Conservation (phyloP, 2,329 filamentous ascomycete species). For the Penicillium sp. region DNA sequence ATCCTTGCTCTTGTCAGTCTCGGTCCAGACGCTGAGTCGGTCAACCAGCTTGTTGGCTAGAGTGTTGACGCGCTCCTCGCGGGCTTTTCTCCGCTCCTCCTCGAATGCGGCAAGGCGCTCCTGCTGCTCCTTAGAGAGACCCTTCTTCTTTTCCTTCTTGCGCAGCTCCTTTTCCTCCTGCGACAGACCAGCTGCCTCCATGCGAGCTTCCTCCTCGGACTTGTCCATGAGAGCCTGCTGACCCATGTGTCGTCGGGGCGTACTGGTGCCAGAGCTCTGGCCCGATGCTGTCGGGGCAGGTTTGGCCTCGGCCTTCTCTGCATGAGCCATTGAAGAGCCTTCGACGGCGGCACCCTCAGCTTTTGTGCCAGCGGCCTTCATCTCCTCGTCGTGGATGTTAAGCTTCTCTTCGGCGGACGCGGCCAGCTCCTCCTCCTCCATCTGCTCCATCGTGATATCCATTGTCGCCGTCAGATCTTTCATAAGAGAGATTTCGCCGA, state of each 20-base stretch:
- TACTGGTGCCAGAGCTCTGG: slow-evolving; percentile 41
- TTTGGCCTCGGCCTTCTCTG: not conserved
- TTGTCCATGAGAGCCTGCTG: slow-evolving; percentile 85
- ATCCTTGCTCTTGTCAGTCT: slow-evolving; percentile 83
- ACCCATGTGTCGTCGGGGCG: slow-evolving; percentile 58
- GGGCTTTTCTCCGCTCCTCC: slow-evolving; percentile 72
- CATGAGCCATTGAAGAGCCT: slow-evolving; percentile 36
- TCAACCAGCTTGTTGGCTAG: slow-evolving; percentile 81
- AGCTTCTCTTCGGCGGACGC: slow-evolving; percentile 50
- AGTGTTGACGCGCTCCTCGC: slow-evolving; percentile 83
- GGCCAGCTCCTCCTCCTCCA: slow-evolving; percentile 63
- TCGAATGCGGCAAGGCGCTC: slow-evolving; percentile 89
- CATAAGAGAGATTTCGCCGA: slow-evolving; percentile 97
- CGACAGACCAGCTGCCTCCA: slow-evolving; percentile 61
- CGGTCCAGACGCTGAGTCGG: slow-evolving; percentile 89
- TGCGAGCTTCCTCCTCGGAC: slow-evolving; percentile 69
- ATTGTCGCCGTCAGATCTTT: slow-evolving; percentile 97
- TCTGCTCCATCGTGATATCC: slow-evolving; percentile 87
- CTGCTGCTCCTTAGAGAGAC: slow-evolving; percentile 82
- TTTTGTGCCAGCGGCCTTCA: slow-evolving; percentile 39
- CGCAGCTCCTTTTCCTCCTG: slow-evolving; percentile 71
- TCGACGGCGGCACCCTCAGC: slow-evolving; percentile 52
- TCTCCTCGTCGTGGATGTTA: slow-evolving; percentile 44
- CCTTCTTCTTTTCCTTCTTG: slow-evolving; percentile 86
- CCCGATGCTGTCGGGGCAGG: slow-evolving; percentile 17